Evolutionary conservation across 2,329 filamentous ascomycete species (phyloP).

Genomic region (Sporothrix dimorphospora): DNA sequence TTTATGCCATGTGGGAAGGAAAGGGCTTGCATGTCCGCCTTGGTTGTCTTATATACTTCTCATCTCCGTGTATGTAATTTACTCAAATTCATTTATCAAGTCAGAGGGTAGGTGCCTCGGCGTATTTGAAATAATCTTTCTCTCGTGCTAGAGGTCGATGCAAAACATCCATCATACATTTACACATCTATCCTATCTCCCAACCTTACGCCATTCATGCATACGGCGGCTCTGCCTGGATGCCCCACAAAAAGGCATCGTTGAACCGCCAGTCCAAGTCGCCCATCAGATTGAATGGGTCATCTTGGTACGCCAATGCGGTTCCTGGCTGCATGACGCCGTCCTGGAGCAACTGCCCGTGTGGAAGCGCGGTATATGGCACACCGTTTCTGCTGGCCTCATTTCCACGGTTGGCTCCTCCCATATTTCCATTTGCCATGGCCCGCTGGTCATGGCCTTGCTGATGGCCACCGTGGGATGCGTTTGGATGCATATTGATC

Average conservation of each 20-base stretch:
- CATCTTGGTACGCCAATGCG: background rate
- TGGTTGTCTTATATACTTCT: background rate
- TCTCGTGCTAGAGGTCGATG: no score
- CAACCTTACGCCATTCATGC: background rate
- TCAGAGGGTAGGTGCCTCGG: background rate
- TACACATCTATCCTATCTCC: background rate
- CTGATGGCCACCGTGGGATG: background rate
- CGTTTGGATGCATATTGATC: background rate
- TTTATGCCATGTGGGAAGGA: no score
- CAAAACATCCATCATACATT: background rate
- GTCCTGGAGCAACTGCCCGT: background rate
- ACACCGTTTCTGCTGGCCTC: background rate
- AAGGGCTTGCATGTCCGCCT: background rate
- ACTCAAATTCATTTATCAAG: background rate
- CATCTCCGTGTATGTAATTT: background rate
- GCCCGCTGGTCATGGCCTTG: background rate
- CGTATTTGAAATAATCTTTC: no score
- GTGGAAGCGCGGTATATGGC: background rate
- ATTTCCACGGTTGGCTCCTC: background rate
- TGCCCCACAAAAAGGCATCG: conserved; percentile 2
- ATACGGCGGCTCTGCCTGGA: background rate
- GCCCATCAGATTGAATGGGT: conserved; percentile 1
- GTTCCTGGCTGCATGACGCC: background rate
- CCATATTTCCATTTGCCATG: background rate
- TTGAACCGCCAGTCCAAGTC: background rate